Conservation (phyloP, 2,329 filamentous ascomycete species). For the Purpureocillium lavendulum region DNA sequence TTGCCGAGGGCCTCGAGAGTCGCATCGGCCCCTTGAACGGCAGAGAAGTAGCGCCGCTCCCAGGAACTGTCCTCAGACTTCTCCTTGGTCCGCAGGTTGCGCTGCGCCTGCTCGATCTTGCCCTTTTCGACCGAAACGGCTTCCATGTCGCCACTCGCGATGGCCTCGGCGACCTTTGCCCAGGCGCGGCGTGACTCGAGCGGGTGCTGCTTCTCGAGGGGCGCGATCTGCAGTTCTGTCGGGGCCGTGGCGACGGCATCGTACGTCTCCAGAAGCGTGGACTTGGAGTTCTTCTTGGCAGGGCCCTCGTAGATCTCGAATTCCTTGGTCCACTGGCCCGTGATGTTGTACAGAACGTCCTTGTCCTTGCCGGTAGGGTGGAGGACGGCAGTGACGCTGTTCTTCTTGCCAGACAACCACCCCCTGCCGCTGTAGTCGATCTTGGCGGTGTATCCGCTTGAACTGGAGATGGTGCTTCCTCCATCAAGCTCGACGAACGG, state of each 20-base stretch:
- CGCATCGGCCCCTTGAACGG: constrained; percentile 34
- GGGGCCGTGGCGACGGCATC: constrained; percentile 48
- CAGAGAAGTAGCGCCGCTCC: constrained; percentile 76
- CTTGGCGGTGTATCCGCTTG: constrained; percentile 77
- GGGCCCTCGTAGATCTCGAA: constrained; percentile 69
- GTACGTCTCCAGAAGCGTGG: constrained; percentile 48
- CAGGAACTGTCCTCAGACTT: constrained; percentile 66
- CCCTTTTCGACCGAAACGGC: constrained; percentile 69
- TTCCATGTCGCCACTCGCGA: constrained; percentile 78
- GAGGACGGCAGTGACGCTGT: constrained; percentile 70
- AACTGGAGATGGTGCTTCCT: constrained; percentile 76
- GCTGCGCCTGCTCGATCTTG: constrained; percentile 84
- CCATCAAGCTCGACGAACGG: constrained; percentile 90
- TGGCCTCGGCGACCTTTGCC: constrained; percentile 75
- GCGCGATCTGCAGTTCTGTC: constrained; percentile 62
- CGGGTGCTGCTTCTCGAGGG: constrained; percentile 72
- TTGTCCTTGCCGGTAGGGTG: constrained; percentile 65
- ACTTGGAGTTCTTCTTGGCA: constrained; percentile 38
- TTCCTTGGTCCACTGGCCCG: constrained; percentile 82
- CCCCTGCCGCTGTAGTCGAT: constrained; percentile 92
- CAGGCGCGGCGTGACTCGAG: constrained; percentile 85
- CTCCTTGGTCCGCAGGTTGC: constrained; percentile 64
- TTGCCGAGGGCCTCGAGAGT: constrained; percentile 36
- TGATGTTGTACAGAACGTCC: constrained; percentile 68
- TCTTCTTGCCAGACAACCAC: constrained; percentile 95